A percentile compares a stretch with the other conserved stretches of the same genome.
Conservation (phyloP, 148 eudicot genomes). For the Beta vulgaris region DNA sequence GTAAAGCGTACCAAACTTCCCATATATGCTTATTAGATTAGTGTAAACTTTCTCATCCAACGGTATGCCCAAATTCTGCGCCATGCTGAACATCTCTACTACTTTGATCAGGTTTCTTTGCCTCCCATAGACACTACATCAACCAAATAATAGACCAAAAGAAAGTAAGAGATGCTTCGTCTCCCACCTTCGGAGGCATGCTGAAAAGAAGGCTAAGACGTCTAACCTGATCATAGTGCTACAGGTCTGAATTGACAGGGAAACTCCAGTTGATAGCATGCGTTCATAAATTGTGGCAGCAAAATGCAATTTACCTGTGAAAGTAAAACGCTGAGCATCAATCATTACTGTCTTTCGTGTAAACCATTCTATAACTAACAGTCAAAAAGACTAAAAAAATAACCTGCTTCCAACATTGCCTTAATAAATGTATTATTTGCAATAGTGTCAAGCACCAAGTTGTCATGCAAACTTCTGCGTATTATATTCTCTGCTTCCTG, state of each 20-base stretch:
- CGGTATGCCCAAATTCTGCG: slow-evolving; percentile 46
- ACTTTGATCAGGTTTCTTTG: slow-evolving; percentile 64
- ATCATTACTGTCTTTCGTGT: background rate
- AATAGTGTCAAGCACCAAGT: slow-evolving; percentile 68
- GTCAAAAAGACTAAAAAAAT: background rate
- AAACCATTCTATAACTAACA: background rate
- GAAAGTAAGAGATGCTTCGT: background rate
- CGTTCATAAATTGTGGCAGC: slow-evolving; percentile 66
- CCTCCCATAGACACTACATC: slow-evolving; percentile 81
- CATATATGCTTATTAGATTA: slow-evolving; percentile 69
- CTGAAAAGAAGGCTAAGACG: slow-evolving; percentile 4
- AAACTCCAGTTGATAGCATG: slow-evolving; percentile 57
- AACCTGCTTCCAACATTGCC: slow-evolving; percentile 91
- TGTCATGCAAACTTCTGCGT: slow-evolving; percentile 40
- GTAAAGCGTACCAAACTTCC: slow-evolving; percentile 60
- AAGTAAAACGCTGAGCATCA: slow-evolving; percentile 19
- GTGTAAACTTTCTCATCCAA: slow-evolving; percentile 85
- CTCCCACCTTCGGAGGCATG: slow-evolving; percentile 6
- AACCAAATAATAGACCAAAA: slow-evolving; percentile 19
- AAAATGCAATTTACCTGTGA: slow-evolving; percentile 63
- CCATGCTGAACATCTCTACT: slow-evolving; percentile 62
- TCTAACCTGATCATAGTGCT: slow-evolving; percentile 85
- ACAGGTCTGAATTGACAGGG: slow-evolving; percentile 80
- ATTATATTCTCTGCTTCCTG: slow-evolving; percentile 62
- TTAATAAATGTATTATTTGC: slow-evolving; percentile 86